Evolutionary conservation across 2,329 filamentous ascomycete genomes (phyloP).

Genomic region (Neophaeococcomyces mojaviensis): DNA sequence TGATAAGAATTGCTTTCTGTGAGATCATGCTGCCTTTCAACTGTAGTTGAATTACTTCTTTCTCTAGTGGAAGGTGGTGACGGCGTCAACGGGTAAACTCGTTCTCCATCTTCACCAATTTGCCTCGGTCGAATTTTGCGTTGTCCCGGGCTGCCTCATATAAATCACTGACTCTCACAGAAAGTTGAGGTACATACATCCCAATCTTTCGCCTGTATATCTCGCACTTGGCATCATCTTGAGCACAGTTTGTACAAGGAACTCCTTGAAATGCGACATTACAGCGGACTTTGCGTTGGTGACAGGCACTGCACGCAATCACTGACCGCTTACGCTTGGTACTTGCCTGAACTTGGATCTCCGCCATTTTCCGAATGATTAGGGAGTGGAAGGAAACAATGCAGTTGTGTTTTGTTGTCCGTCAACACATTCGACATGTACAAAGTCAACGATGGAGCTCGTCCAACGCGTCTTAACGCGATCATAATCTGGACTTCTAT

Average conservation of each 20-base stretch:
- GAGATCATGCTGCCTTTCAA: background rate
- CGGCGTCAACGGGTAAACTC: constrained; percentile 10
- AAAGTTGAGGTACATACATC: constrained; percentile 6
- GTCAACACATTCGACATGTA: no score
- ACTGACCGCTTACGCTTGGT: background rate
- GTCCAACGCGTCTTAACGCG: no score
- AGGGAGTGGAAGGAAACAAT: no score
- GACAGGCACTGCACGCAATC: constrained; percentile 21
- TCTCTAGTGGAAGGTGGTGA: constrained; percentile 5
- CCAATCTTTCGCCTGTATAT: constrained; percentile 11
- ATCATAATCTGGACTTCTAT: no score
- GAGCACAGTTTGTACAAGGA: constrained; percentile 24
- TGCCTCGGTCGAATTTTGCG: constrained; percentile 5
- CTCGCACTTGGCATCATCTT: constrained; percentile 12
- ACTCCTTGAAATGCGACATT: constrained; percentile 17
- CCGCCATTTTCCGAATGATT: no score
- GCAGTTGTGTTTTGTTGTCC: no score
- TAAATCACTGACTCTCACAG: background rate
- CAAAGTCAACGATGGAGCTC: no score
- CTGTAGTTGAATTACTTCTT: background rate
- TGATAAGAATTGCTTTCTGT: constrained; percentile 3
- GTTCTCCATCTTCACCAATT: background rate
- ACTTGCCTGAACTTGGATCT: no score
- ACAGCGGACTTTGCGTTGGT: constrained; percentile 26
- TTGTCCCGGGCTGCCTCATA: constrained; percentile 3